These are phyloP conservation scores for Candida tammaniensis DNA, from an alignment of 805 yeast species.

Conservation along the genomic window DNA sequence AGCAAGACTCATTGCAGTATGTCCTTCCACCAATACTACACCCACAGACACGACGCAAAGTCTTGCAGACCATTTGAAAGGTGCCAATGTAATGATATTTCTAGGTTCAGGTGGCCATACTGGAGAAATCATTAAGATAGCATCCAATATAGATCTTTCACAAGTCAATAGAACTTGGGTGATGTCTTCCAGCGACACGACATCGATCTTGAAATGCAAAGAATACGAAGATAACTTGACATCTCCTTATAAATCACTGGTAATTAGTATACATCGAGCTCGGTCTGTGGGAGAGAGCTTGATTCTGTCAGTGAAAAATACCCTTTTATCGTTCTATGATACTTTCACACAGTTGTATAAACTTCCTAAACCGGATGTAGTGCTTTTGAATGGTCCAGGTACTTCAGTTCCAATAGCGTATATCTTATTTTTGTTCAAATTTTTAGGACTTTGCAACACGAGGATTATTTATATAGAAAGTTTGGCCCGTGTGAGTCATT, in stretches of 20 bases:
- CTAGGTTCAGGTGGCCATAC: constrained; percentile 97
- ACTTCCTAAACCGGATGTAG: constrained; percentile 38
- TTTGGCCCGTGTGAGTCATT: constrained; percentile 71
- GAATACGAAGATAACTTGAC: constrained; percentile 28
- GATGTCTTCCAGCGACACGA: constrained; percentile 48
- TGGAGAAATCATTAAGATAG: constrained; percentile 85
- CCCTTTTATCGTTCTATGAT: constrained; percentile 34
- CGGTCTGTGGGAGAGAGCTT: constrained; percentile 58
- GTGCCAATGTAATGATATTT: constrained; percentile 50
- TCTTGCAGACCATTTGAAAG: constrained; percentile 10
- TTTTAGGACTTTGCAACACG: constrained; percentile 45
- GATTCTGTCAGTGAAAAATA: constrained; percentile 44
- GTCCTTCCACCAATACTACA: constrained; percentile 20
- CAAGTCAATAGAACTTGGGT: constrained; percentile 35
- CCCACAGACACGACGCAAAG: not conserved
- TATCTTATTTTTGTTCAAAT: constrained; percentile 50
- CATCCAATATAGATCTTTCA: constrained; percentile 37
- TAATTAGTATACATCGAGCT: constrained; percentile 50
- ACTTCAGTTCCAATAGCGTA: constrained; percentile 70
- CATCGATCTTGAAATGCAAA: constrained; percentile 43
- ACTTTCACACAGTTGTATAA: constrained; percentile 24
- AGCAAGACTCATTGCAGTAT: constrained; percentile 20
- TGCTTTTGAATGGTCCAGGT: constrained; percentile 78
- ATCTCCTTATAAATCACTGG: constrained; percentile 15
- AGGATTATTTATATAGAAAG: constrained; percentile 80